phyloP scores from a whole-genome alignment of 1,139 yeast genomes.

The Suzukiozyma palmioleophila region DNA sequence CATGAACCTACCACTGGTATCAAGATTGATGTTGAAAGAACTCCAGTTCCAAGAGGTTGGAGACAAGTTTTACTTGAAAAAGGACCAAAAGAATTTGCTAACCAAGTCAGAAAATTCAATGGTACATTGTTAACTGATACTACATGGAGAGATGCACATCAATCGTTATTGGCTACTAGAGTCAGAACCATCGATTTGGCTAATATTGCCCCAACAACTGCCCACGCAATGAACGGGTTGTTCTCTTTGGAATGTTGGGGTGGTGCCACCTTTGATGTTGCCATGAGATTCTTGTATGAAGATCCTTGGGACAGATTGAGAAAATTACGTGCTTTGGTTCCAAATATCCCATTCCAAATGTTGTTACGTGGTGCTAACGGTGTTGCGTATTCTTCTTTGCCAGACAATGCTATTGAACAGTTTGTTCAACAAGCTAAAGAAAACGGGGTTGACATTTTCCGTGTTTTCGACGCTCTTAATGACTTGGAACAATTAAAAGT shows the following conservation, averaged over 20 bases:
- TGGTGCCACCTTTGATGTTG: constrained; percentile 98
- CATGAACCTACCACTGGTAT: constrained; percentile 55
- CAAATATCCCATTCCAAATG: constrained; percentile 99
- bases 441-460: constrained; percentile 93
- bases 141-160: constrained; percentile 99
- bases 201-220: constrained; percentile 91
- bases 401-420: constrained; percentile 98
- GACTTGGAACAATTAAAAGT: constrained; percentile 95
- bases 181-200: constrained; percentile 89
- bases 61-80: constrained; percentile 77
- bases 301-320: constrained; percentile 98
- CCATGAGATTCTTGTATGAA: constrained; percentile 97
- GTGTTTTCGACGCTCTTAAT: constrained; percentile 96
- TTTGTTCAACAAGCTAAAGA: constrained; percentile 92
- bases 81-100: constrained; percentile 88
- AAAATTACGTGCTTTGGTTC: constrained; percentile 81
- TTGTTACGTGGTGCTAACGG: constrained; percentile 98
- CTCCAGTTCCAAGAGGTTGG: constrained; percentile 77
- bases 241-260: constrained; percentile 99
- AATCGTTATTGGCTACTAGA: constrained; percentile 95
- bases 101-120: constrained; percentile 74
- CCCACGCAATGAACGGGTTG: constrained; percentile 85
- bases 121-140: constrained; percentile 96
- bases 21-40: constrained; percentile 52
- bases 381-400: constrained; percentile 94